A percentile compares a stretch with the other conserved stretches of the same genome.
phyloP scores from a whole-genome alignment of 805 yeast genomes.

The Danielia oregonensis region DNA sequence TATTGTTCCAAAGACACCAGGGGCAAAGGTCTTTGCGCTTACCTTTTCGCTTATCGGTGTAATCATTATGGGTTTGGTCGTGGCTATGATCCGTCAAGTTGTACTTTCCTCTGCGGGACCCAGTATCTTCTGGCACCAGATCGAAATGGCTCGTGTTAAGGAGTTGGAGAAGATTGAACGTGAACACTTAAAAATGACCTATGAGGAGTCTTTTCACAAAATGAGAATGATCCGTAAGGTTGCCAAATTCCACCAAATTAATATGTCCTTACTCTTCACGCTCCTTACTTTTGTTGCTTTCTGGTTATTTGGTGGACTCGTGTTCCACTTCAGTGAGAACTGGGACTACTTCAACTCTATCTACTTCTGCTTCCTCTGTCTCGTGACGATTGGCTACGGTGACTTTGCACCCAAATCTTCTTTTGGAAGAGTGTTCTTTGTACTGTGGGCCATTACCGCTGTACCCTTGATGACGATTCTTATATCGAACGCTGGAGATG shows the following conservation, averaged over 20 bases:
- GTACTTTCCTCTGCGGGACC: conserved; percentile 60
- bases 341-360: conserved; percentile 72
- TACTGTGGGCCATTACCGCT: conserved; percentile 77
- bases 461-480: conserved; percentile 85
- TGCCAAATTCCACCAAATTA: conserved; percentile 37
- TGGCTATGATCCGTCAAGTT: conserved; percentile 65
- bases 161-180: conserved; percentile 21
- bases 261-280: conserved; percentile 37
- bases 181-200: conserved; percentile 22
- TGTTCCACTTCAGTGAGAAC: conserved; percentile 54
- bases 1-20: conserved; percentile 49
- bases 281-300: conserved; percentile 48
- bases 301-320: conserved; percentile 72
- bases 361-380: conserved; percentile 74
- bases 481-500: conserved; percentile 69
- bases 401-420: conserved; percentile 59
- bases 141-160: conserved; percentile 48
- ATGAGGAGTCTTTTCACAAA: conserved; percentile 48
- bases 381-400: conserved; percentile 85
- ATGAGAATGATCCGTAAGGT: conserved; percentile 51
- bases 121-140: conserved; percentile 60
- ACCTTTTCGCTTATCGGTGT: conserved; percentile 70
- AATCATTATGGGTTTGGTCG: conserved; percentile 66
- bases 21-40: conserved; percentile 56
- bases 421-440: conserved; percentile 70